Base-by-base conservation (phyloP, 495 filamentous ascomycete genomes). In the Endocarpon pusillum region DNA sequence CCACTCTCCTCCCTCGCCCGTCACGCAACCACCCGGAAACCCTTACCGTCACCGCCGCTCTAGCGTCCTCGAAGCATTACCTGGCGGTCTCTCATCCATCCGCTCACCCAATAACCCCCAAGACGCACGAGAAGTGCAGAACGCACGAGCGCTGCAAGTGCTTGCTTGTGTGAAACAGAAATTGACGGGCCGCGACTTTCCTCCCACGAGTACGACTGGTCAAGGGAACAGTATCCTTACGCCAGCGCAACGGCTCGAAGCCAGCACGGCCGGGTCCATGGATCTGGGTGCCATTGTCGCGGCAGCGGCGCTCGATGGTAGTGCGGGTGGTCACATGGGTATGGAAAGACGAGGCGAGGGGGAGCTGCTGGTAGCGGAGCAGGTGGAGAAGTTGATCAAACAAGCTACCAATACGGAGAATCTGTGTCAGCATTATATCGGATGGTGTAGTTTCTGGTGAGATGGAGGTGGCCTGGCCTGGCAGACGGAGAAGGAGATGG, bases 401-500 rank as follows among this genome's bases (percentile, higher is more conserved):
- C 87, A 99, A 57, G 91, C 91, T 14, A 96, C 89, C 4, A 94
- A 82, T 44, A 63, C 94, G 29, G 91, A 96, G 64, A 96, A 96
- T 57, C 65, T 99, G 37, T 96, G 91, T 49, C 89, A 94, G 59
- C 89, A 96, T 59, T 99, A 94, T 55, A 94, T 96, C 39, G 89
- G 87, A 35, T 91, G 84, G 83, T 92, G 83, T 54, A 85, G 79
- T 56, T 91, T 87, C 66, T 87, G 82, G 81, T 91, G 55, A 35
- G 18, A 27, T 7, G 26, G 19, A 3, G 18, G 18, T 24, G 19
- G 6, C 28, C 12, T 31, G 5, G 28, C 12, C 5, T n/a, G 4
- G 14, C 4, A 16, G 8, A 29, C 5, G 8, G 6, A 14, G 6
- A 6, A 4, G 26, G 26, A 9, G 3, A 29, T 14, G 6, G 14